Conservation (phyloP, 495 filamentous ascomycete species). For the Beverwykella pulmonaria region DNA sequence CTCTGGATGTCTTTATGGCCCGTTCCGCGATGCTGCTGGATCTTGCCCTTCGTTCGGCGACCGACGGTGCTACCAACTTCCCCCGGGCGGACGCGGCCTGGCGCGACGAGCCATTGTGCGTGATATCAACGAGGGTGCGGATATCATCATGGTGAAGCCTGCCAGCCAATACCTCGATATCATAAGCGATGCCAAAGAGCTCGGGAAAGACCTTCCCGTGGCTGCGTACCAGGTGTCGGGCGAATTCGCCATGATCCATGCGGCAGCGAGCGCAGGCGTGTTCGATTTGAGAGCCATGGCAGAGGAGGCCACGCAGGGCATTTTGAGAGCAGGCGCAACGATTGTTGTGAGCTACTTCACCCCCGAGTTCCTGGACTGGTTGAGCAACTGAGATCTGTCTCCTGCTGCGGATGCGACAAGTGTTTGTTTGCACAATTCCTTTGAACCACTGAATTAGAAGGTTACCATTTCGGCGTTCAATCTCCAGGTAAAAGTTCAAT, state of each 20-base stretch:
- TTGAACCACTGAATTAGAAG: neutral
- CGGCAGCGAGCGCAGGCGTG: constrained; percentile 93
- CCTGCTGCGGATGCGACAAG: neutral
- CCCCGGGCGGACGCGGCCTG: constrained; percentile 87
- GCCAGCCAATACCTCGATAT: constrained; percentile 93
- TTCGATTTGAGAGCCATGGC: constrained; percentile 96
- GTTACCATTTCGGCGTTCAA: neutral
- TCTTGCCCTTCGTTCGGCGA: constrained; percentile 93
- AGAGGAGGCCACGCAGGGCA: constrained; percentile 89
- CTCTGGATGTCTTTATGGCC: constrained; percentile 92
- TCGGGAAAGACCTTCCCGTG: constrained; percentile 85
- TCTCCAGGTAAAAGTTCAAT: neutral
- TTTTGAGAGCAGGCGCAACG: constrained; percentile 85
- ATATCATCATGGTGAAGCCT: constrained; percentile 99
- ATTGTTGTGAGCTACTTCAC: constrained; percentile 95
- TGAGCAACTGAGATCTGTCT: constrained; percentile 36
- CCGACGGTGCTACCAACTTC: constrained; percentile 93
- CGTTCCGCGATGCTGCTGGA: constrained; percentile 94
- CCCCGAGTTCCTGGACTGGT: constrained; percentile 92
- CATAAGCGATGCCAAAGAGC: constrained; percentile 91
- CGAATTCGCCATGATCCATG: constrained; percentile 98
- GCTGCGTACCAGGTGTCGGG: constrained; percentile 96
- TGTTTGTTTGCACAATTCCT: neutral
- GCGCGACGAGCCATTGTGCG: constrained; percentile 87
- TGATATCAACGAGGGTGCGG: constrained; percentile 90